phyloP scores from a whole-genome alignment of 805 yeast species.

The Grigorovia yakushimaensis region DNA sequence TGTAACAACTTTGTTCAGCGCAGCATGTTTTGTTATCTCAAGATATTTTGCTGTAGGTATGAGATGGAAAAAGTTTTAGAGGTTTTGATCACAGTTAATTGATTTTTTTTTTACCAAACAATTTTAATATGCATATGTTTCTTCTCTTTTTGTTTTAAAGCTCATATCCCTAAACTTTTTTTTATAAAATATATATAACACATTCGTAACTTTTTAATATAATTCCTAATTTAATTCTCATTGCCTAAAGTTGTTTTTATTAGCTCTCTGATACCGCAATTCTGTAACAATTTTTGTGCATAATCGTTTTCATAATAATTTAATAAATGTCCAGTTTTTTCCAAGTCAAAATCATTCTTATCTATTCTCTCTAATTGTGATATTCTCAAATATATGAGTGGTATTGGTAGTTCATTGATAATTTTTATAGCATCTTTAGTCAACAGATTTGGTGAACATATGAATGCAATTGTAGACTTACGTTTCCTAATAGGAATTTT shows the following conservation, averaged over 20 bases:
- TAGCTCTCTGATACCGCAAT: constrained; percentile 24
- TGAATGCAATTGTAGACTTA: constrained; percentile 17
- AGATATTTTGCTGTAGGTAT: constrained; percentile 39
- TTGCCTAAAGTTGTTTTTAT: constrained; percentile 14
- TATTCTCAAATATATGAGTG: constrained; percentile 23
- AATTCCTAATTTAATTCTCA: neutral
- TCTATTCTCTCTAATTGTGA: constrained; percentile 14
- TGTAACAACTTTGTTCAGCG: constrained; percentile 31
- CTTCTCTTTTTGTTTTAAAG: too few relatives aligned
- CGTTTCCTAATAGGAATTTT: constrained; percentile 11
- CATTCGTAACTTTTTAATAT: neutral
- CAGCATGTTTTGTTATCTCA: constrained; percentile 34
- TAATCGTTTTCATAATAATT: constrained; percentile 27
- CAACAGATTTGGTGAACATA: constrained; percentile 27
- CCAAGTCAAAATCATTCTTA: constrained; percentile 15
- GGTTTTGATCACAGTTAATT: too few relatives aligned
- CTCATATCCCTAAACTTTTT: too few relatives aligned
- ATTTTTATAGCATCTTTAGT: constrained; percentile 24
- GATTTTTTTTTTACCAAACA: too few relatives aligned
- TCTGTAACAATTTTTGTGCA: constrained; percentile 19
- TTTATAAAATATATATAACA: neutral
- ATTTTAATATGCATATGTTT: too few relatives aligned
- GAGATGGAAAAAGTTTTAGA: constrained; percentile 26
- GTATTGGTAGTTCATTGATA: constrained; percentile 21
- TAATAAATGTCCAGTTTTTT: constrained; percentile 19